Evolutionary conservation across 441 rosid species (phyloP), one percentile per base, ranked within the genome.

Genomic region (Geranium incanum): DNA sequence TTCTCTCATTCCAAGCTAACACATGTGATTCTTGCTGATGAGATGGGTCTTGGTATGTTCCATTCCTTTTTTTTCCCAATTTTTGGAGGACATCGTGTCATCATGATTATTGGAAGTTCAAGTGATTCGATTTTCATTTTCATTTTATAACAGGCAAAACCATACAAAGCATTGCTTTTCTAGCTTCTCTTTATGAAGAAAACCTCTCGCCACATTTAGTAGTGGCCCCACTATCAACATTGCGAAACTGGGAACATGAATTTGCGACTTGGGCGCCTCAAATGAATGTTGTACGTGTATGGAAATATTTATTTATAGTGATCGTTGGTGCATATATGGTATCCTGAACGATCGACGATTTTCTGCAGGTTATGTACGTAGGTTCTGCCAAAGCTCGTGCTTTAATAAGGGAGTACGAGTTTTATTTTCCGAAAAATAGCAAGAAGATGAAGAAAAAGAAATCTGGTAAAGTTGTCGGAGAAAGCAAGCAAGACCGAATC

Each of bases 1-100:
- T 95, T 86, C 80, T 91, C 99, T 18, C 91, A 97, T 96, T 91
- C 97, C 72, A 93, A 93, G 75, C 96, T 88, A 70, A 95, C 97
- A 0, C 98, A 95, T 84, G 99, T 91, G 37, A 93, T 95, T 76
- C 98, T 95, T 78, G 99, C 99, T 72, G 99, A 95, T 87, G 99
- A 95, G 80, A 95, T 95, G 98, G 99, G 98, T 66, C 89, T 95
- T 70, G 99, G 99, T 92, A 81, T 57, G 64, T 57, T 18, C 64
- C 18, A 18, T 6, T 57, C 5, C 64, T 36, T 57, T 18, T 19
- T 57, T 9, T 48, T 48, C 11, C 13, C n/a, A 8, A 8, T 48
- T 48, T 9, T 12, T 6, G 55, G 8, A 15, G 33, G 21, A 57
- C 23, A 6, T 57, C 19, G 72, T 62, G 75, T 36, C 69, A 38